Percentiles rank a stretch among this genome's conserved stretches.
phyloP scores from a whole-genome alignment of 2,329 filamentous ascomycete genomes.

The Cladosporium halotolerans region DNA sequence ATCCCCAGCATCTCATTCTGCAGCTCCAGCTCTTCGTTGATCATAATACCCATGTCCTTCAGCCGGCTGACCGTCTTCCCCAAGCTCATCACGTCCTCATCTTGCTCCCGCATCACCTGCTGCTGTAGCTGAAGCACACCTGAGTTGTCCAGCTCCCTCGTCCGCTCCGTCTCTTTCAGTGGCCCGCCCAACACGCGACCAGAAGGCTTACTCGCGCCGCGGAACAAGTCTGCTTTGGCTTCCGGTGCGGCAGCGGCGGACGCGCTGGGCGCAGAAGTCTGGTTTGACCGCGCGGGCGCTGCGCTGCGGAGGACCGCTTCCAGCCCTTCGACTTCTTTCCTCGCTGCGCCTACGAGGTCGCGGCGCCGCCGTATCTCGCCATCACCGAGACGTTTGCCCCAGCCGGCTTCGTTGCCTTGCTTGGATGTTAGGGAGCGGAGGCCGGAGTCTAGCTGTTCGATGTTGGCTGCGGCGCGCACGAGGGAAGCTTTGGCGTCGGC shows the following conservation, averaged over 20 bases:
- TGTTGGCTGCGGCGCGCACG: slow-evolving; percentile 59
- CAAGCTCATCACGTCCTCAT: slow-evolving; percentile 63
- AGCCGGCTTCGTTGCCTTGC: slow-evolving; percentile 23
- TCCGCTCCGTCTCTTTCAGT: slow-evolving; percentile 65
- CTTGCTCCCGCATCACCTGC: slow-evolving; percentile 68
- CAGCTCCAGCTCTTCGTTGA: slow-evolving; percentile 65
- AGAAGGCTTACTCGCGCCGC: slow-evolving; percentile 25
- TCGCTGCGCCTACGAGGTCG: slow-evolving; percentile 63
- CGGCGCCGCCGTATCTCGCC: slow-evolving; percentile 67
- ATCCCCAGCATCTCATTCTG: slow-evolving; percentile 66
- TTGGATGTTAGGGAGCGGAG: slow-evolving; percentile 39
- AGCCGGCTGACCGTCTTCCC: slow-evolving; percentile 64
- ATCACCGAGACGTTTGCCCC: slow-evolving; percentile 55
- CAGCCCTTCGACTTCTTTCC: slow-evolving; percentile 68
- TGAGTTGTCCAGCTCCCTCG: slow-evolving; percentile 68
- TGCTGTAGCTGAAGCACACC: slow-evolving; percentile 69
- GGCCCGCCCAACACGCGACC: slow-evolving; percentile 68
- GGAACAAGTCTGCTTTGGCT: slow-evolving; percentile 31
- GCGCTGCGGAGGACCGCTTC: slow-evolving; percentile 62
- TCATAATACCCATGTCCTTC: slow-evolving; percentile 70
- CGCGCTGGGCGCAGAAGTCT: slow-evolving; percentile 16
- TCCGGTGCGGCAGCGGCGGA: slow-evolving; percentile 31
- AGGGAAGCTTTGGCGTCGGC: slow-evolving; percentile 70
- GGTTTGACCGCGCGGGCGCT: neutral
- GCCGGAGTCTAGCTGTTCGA: slow-evolving; percentile 60